These are phyloP conservation scores for Tilletia walkeri DNA, from an alignment of 1,284 basidiomycete genomes.

Conservation along the genomic window DNA sequence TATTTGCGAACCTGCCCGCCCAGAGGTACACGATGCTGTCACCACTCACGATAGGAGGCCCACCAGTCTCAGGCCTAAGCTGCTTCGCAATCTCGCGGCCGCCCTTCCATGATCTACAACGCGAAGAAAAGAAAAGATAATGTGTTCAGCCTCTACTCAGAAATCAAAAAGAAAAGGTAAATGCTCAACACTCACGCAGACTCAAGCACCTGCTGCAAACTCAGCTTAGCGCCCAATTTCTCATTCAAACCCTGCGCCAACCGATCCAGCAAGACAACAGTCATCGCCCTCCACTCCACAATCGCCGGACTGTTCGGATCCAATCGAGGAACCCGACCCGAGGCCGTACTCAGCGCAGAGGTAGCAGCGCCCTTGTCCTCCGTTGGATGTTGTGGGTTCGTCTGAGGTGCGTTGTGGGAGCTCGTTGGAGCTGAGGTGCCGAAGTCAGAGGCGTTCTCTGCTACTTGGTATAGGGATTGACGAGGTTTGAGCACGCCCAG, in stretches of 20 bases:
- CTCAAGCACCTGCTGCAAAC: conserved; percentile 84
- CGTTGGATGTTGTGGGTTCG: conserved; percentile 37
- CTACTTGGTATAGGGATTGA: conserved; percentile 20
- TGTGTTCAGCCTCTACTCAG: neutral
- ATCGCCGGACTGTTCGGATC: conserved; percentile 80
- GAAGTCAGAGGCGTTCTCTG: conserved; percentile 14
- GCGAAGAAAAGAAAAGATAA: neutral
- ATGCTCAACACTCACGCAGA: conserved; percentile 61
- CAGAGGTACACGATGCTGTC: neutral
- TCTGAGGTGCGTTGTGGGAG: conserved; percentile 61
- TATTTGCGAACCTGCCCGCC: neutral
- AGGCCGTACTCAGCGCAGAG: conserved; percentile 58
- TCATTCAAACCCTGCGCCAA: conserved; percentile 29
- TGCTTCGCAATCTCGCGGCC: conserved; percentile 79
- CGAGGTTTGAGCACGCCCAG: conserved; percentile 60
- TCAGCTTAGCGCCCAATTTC: conserved; percentile 55
- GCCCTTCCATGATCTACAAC: conserved; percentile 77
- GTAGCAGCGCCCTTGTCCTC: conserved; percentile 54
- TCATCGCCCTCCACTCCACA: conserved; percentile 92
- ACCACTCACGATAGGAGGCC: conserved; percentile 69
- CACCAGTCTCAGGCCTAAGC: conserved; percentile 70
- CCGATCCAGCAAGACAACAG: conserved; percentile 72
- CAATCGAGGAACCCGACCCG: conserved; percentile 61
- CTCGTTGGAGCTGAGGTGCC: neutral
- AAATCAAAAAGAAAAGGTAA: neutral